These are phyloP conservation scores for Boletus subcaerulescens DNA, from an alignment of 768 basidiomycete species.

Conservation along the genomic window DNA sequence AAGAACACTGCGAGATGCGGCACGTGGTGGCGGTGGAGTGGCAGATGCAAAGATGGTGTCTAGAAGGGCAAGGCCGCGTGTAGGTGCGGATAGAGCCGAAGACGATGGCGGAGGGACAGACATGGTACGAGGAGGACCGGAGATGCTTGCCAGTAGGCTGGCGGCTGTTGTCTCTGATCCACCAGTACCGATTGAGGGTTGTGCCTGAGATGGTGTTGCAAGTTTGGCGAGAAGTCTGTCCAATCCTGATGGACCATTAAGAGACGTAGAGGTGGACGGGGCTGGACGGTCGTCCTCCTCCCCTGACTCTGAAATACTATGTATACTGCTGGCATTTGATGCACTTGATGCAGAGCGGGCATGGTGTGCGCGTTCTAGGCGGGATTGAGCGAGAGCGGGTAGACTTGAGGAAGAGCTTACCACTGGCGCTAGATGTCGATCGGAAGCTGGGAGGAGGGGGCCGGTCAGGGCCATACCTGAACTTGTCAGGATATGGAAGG, in stretches of 20 bases:
- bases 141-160: slow-evolving; percentile 47
- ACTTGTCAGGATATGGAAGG: slow-evolving; percentile 68
- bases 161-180: slow-evolving; percentile 36
- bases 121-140: slow-evolving; percentile 37
- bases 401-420: slow-evolving; percentile 7
- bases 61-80: slow-evolving; percentile 58
- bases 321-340: slow-evolving; percentile 34
- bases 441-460: slow-evolving; percentile 58
- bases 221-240: slow-evolving; percentile 46
- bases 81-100: slow-evolving; percentile 24
- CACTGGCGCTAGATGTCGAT: slow-evolving; percentile 30
- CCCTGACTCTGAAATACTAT: slow-evolving; percentile 33
- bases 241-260: slow-evolving; percentile 35
- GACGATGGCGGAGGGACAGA: slow-evolving; percentile 30
- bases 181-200: slow-evolving; percentile 20
- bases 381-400: slow-evolving; percentile 4
- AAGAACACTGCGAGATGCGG: slow-evolving; percentile 16
- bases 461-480: slow-evolving; percentile 62
- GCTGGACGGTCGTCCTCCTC: slow-evolving; percentile 22
- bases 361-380: slow-evolving; percentile 25
- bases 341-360: slow-evolving; percentile 32
- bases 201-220: slow-evolving; percentile 16
- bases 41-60: slow-evolving; percentile 77
- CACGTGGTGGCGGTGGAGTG: slow-evolving; percentile 25
- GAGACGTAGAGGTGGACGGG: slow-evolving; percentile 10